Evolutionary conservation across 208 protist genomes (phyloP).

Genomic region (Wallacemonas rigidus): DNA sequence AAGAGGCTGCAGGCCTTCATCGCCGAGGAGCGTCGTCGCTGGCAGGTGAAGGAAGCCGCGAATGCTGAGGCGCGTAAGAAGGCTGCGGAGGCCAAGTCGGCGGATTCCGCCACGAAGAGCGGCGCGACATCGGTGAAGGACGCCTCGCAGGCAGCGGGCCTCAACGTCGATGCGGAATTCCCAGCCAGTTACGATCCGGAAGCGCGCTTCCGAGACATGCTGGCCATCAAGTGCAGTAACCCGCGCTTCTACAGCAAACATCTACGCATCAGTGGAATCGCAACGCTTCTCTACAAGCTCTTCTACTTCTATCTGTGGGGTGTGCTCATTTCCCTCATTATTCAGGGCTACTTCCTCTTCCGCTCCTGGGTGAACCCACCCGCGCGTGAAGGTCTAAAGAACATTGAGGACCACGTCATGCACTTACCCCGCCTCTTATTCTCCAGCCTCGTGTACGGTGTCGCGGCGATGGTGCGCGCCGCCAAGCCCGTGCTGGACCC

Average conservation of each 20-base stretch:
- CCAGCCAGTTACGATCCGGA: constrained; percentile 53
- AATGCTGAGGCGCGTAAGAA: constrained; percentile 39
- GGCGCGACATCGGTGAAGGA: constrained; percentile 17
- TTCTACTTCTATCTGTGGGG: constrained; percentile 89
- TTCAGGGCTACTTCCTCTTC: constrained; percentile 85
- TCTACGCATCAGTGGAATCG: constrained; percentile 60
- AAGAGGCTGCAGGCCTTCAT: constrained; percentile 75
- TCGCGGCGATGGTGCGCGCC: constrained; percentile 53
- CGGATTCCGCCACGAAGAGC: not conserved
- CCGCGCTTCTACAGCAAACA: constrained; percentile 72
- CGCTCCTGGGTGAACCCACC: constrained; percentile 85
- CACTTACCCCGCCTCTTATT: constrained; percentile 86
- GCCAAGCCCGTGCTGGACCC: constrained; percentile 72
- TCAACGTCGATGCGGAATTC: constrained; percentile 24
- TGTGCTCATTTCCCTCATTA: constrained; percentile 67
- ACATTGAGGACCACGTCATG: constrained; percentile 81
- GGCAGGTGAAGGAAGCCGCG: constrained; percentile 39
- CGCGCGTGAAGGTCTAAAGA: constrained; percentile 71
- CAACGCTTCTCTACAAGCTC: constrained; percentile 72
- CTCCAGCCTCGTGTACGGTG: constrained; percentile 45
- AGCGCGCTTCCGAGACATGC: constrained; percentile 74
- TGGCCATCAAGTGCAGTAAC: constrained; percentile 84
- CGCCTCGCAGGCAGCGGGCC: not conserved
- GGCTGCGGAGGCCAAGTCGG: constrained; percentile 21
- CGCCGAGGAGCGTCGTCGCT: constrained; percentile 50